phyloP scores from a whole-genome alignment of 2,329 filamentous ascomycete species.

The Stemphylium beticola region DNA sequence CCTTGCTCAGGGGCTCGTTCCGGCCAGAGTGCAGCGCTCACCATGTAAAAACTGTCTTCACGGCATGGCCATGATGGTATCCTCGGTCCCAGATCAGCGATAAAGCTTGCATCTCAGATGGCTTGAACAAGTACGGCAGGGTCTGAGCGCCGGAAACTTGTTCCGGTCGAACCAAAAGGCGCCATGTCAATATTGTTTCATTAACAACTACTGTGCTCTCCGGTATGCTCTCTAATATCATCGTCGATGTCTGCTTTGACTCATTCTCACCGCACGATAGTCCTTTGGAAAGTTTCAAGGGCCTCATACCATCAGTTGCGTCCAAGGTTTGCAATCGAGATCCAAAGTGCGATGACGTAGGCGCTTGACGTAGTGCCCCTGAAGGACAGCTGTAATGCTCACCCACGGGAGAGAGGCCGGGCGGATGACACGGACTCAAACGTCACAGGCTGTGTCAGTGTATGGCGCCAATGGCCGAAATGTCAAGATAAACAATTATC shows the following conservation, averaged over 20 bases:
- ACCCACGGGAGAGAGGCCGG: not conserved
- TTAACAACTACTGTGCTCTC: not conserved
- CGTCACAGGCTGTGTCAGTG: not conserved
- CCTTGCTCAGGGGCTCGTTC: not conserved
- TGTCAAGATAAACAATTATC: not conserved
- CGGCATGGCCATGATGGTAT: not conserved
- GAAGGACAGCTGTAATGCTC: not conserved
- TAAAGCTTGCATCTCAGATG: not conserved
- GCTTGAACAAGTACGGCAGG: not conserved
- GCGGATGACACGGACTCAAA: not conserved
- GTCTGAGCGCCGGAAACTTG: not conserved
- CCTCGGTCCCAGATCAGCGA: not conserved
- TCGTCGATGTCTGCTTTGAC: not conserved
- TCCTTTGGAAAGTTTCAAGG: not conserved
- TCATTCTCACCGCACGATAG: not conserved
- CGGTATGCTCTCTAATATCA: not conserved
- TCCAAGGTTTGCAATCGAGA: constrained; percentile 4
- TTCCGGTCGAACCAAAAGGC: constrained; percentile 8
- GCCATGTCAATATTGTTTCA: not conserved
- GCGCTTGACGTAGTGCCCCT: not conserved
- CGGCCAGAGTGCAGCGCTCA: not conserved
- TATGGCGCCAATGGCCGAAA: not conserved
- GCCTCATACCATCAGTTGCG: not conserved
- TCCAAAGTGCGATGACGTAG: not conserved
- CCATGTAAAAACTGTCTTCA: not conserved